These are phyloP conservation scores for Microcera coccophila DNA, from an alignment of 2,329 filamentous ascomycete genomes.

Conservation along the genomic window DNA sequence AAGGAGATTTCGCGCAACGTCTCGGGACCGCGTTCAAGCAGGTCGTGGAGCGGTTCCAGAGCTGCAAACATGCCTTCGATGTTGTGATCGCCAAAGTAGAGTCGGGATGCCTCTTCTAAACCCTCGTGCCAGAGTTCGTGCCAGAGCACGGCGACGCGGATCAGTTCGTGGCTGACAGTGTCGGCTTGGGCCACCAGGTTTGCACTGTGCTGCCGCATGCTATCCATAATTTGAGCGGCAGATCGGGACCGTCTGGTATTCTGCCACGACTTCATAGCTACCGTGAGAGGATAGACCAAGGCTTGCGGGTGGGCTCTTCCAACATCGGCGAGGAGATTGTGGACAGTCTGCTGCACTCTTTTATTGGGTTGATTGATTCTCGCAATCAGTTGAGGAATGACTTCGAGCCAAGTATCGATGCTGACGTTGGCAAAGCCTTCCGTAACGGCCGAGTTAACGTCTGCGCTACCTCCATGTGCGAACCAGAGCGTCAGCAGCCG, in stretches of 20 bases:
- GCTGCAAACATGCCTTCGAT: slow-evolving; percentile 96
- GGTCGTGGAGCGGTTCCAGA: slow-evolving; percentile 83
- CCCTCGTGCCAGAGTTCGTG: slow-evolving; percentile 99
- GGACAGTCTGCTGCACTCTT: slow-evolving; percentile 83
- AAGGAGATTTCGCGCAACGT: slow-evolving; percentile 96
- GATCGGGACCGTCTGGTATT: slow-evolving; percentile 80
- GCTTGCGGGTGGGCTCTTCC: slow-evolving; percentile 94
- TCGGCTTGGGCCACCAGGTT: slow-evolving; percentile 93
- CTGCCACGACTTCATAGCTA: slow-evolving; percentile 91
- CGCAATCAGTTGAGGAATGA: slow-evolving; percentile 95
- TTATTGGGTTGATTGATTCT: slow-evolving; percentile 94
- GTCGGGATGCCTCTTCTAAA: slow-evolving; percentile 87
- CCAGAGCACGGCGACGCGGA: slow-evolving; percentile 95
- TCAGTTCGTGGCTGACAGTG: slow-evolving; percentile 91
- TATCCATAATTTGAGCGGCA: slow-evolving; percentile 93
- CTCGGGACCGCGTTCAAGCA: slow-evolving; percentile 85
- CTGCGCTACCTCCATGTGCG: slow-evolving; percentile 78
- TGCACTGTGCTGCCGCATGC: slow-evolving; percentile 91
- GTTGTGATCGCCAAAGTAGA: slow-evolving; percentile 97
- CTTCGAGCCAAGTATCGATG: slow-evolving; percentile 97
- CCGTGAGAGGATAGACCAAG: slow-evolving; percentile 92
- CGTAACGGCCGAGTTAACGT: slow-evolving; percentile 83
- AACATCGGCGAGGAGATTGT: slow-evolving; percentile 87
- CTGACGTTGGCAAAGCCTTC: slow-evolving; percentile 90
- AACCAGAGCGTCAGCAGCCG: slow-evolving; percentile 95